phyloP scores from a whole-genome alignment of 2,329 filamentous ascomycete genomes.

The Tetracladium maxilliforme region DNA sequence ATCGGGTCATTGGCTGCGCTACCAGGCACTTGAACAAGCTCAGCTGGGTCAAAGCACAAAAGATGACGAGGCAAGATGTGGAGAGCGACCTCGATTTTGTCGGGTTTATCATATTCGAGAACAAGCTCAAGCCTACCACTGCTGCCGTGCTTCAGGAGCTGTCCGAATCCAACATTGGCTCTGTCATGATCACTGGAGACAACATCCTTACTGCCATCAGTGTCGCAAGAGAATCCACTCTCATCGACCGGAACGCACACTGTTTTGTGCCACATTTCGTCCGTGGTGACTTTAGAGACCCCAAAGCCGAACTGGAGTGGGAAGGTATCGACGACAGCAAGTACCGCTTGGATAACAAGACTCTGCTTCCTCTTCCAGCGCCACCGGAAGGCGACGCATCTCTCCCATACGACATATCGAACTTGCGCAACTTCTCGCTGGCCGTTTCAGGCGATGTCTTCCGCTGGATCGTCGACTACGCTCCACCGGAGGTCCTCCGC shows the following conservation, averaged over 20 bases:
- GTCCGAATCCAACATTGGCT: constrained; percentile 66
- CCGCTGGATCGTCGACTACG: constrained; percentile 90
- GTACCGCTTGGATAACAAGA: constrained; percentile 65
- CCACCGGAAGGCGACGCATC: constrained; percentile 65
- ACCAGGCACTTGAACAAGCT: constrained; percentile 77
- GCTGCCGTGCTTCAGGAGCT: constrained; percentile 71
- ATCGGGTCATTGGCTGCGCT: constrained; percentile 90
- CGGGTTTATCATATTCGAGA: constrained; percentile 97
- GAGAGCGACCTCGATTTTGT: constrained; percentile 77
- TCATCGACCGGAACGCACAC: constrained; percentile 68
- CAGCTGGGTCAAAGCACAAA: constrained; percentile 88
- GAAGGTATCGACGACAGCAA: constrained; percentile 84
- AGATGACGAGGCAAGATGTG: constrained; percentile 76
- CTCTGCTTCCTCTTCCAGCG: constrained; percentile 60
- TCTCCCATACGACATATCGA: constrained; percentile 70
- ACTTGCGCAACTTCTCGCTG: constrained; percentile 72
- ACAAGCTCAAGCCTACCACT: constrained; percentile 88
- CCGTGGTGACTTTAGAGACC: constrained; percentile 55
- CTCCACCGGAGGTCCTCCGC: constrained; percentile 62
- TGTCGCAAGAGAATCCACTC: constrained; percentile 76
- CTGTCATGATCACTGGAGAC: constrained; percentile 95
- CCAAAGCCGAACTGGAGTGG: constrained; percentile 66
- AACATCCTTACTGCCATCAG: constrained; percentile 96
- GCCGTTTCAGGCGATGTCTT: constrained; percentile 91
- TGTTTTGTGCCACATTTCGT: constrained; percentile 85